Percentiles rank a stretch among this genome's conserved stretches.
phyloP scores from a whole-genome alignment of 192 early-diverging fungal species.

The Cetraspora pellucida region DNA sequence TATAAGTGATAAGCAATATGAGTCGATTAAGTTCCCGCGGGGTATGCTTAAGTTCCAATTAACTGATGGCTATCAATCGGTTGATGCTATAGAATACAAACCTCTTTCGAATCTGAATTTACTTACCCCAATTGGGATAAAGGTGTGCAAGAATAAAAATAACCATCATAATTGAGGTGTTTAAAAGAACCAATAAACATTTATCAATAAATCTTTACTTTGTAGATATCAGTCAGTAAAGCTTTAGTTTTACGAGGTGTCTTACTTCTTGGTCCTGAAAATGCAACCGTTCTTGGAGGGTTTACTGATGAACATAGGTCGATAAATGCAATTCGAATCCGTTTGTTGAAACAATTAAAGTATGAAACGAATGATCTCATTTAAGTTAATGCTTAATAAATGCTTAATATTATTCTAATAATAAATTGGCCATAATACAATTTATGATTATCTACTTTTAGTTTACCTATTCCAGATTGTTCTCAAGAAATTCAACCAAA shows the following conservation, averaged over 20 bases:
- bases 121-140: slow-evolving; percentile 11
- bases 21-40: not conserved
- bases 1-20: not conserved
- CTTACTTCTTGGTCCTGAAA: not conserved
- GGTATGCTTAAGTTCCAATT: not conserved
- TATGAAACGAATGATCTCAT: not conserved
- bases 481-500: too few species aligned
- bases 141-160: not conserved
- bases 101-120: not conserved
- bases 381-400: too few species aligned
- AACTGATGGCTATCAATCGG: not conserved
- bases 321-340: not conserved
- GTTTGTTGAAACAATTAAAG: not conserved
- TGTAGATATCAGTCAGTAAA: slow-evolving; percentile 5
- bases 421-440: too few species aligned
- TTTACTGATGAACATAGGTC: not conserved
- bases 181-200: not conserved
- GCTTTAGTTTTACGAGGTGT: slow-evolving; percentile 1
- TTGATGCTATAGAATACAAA: slow-evolving; percentile 11
- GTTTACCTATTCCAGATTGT: too few species aligned
- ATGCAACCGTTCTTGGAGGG: not conserved
- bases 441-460: too few species aligned
- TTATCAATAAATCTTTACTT: not conserved
- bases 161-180: not conserved
- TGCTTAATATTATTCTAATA: too few species aligned